phyloP scores from a whole-genome alignment of 2,329 filamentous ascomycete species.

The Ophiostoma himal-ulmi region DNA sequence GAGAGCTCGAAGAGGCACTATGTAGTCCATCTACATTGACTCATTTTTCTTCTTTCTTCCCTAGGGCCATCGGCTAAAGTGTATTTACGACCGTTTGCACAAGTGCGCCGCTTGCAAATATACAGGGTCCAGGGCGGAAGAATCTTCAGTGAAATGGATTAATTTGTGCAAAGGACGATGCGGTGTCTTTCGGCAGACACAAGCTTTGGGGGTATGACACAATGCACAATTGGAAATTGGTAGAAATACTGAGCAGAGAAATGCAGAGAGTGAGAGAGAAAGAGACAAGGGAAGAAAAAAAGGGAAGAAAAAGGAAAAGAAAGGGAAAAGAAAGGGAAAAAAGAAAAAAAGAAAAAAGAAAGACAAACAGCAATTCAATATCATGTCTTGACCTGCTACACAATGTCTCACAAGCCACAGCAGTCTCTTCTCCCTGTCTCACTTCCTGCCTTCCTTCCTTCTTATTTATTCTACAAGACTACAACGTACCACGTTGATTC shows the following conservation, averaged over 20 bases:
- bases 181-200: conserved; percentile 1
- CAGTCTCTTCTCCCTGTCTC: not conserved
- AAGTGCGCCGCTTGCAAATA: not conserved
- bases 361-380: not conserved
- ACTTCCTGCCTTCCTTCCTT: conserved; percentile 1
- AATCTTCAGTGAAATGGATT: not conserved
- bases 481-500: not conserved
- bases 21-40: not conserved
- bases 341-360: not conserved
- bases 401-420: not conserved
- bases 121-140: conserved; percentile 7
- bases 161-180: not conserved
- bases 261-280: not conserved
- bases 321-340: not conserved
- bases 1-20: not conserved
- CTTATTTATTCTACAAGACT: not conserved
- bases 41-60: not conserved
- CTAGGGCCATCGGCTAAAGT: conserved; percentile 1
- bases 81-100: not conserved
- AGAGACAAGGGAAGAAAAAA: not conserved
- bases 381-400: conserved; percentile 7
- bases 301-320: not conserved
- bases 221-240: not conserved
- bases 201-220: not conserved
- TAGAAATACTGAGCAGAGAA: not conserved